Conservation (phyloP, 78 protist species). For the Speleostelium caveatum region DNA sequence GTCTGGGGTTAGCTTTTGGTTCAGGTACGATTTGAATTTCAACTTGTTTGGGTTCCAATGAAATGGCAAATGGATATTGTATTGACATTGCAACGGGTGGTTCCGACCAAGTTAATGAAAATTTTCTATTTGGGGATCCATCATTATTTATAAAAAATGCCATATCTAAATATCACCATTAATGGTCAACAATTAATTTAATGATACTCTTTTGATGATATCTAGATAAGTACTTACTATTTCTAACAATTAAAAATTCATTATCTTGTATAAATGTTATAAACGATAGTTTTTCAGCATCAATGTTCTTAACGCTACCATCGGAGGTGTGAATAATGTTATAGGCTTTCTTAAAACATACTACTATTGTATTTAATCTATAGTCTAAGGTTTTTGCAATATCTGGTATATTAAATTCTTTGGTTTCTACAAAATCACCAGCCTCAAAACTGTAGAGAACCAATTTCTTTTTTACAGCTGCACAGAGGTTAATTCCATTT, state of each 20-base stretch:
- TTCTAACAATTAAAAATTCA: conserved; percentile 55
- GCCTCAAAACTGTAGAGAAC: conserved; percentile 54
- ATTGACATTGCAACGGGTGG: conserved; percentile 34
- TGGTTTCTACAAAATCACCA: conserved; percentile 32
- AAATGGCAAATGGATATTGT: conserved; percentile 59
- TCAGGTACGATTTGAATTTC: conserved; percentile 74
- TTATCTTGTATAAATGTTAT: conserved; percentile 60
- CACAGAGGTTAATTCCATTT: neutral
- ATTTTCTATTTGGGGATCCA: conserved; percentile 56
- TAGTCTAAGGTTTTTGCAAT: conserved; percentile 40
- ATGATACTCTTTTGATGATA: neutral
- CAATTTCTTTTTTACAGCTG: conserved; percentile 70
- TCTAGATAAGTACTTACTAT: conserved; percentile 14
- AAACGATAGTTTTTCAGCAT: conserved; percentile 59
- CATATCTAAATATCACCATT: conserved; percentile 55
- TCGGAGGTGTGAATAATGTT: conserved; percentile 34
- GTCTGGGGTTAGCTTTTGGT: conserved; percentile 26
- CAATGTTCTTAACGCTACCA: conserved; percentile 34
- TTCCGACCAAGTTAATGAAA: conserved; percentile 59
- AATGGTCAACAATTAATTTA: no score
- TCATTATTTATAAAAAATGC: conserved; percentile 62
- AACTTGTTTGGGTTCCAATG: conserved; percentile 32
- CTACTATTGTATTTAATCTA: conserved; percentile 36
- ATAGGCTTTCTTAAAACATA: conserved; percentile 54
- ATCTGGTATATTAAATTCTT: conserved; percentile 75